Evolutionary conservation across 139 green algal species (phyloP).

Genomic region (Chlamydomonas schloesseri): DNA sequence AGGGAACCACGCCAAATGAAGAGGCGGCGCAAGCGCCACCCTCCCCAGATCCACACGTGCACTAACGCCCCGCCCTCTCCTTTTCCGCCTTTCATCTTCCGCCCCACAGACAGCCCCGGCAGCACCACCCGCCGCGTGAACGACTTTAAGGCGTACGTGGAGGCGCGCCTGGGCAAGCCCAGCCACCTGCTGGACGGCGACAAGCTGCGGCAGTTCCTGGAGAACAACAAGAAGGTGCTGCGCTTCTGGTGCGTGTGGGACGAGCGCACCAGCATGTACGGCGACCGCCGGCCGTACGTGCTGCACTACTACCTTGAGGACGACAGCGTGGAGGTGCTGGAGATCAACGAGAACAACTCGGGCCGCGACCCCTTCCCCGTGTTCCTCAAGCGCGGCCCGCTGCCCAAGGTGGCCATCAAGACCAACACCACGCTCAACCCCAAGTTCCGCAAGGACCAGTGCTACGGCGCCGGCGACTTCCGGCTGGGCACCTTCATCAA

Average conservation of each 20-base stretch:
- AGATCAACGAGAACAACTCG: conserved; percentile 86
- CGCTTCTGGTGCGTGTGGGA: conserved; percentile 89
- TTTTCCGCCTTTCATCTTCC: too few relatives aligned
- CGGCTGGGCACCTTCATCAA: conserved; percentile 77
- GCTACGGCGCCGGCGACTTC: conserved; percentile 84
- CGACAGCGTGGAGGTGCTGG: conserved; percentile 93
- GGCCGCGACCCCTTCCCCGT: conserved; percentile 88
- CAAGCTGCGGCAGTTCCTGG: conserved; percentile 83
- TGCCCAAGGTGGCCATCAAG: conserved; percentile 75
- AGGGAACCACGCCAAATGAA: too few relatives aligned
- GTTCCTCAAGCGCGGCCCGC: conserved; percentile 83
- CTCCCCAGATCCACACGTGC: too few relatives aligned
- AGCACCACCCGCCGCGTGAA: conserved; percentile 56
- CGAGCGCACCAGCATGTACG: conserved; percentile 82
- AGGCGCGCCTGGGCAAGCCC: conserved; percentile 84
- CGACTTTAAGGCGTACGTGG: conserved; percentile 79
- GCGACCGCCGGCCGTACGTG: conserved; percentile 87
- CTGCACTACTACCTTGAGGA: conserved; percentile 96
- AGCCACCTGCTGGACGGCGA: conserved; percentile 76
- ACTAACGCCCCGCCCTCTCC: too few relatives aligned
- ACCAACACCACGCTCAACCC: conserved; percentile 46
- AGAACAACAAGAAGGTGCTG: conserved; percentile 72
- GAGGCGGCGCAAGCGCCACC: too few relatives aligned
- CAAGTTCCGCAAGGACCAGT: conserved; percentile 62
- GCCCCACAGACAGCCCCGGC: neutral